Base-by-base conservation (phyloP, 768 basidiomycete genomes). In the Podaxis sp. region DNA sequence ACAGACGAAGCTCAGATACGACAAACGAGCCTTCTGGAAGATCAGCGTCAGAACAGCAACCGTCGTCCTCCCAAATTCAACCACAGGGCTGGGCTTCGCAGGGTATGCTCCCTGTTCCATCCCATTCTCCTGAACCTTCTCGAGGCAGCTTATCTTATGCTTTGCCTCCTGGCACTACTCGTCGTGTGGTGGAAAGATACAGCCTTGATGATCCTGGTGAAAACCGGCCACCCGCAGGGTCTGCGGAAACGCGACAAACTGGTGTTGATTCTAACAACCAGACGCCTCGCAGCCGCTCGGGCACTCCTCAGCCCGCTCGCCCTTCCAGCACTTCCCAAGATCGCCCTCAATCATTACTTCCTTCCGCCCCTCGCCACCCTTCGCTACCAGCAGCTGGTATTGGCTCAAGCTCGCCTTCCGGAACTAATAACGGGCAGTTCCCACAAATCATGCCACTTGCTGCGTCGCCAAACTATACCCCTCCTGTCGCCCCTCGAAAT, bases 401-500 rank as follows among this genome's bases (percentile, higher is more conserved):
- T 44, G 61, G 61, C 42, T 62, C 61, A 55, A 64, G 63, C 48
- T 51, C 63, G 26, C 53, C 67, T 49, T 62, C 67, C 7, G 62
- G 53, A 63, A 42, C 57, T 8, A 60, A 33, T 58, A 70, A 67
- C 48, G 68, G 69, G 49, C 71, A 69, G 64, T 71, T 70, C 69
- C 80, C 67, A 19, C 80, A 85, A 42, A 81, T 83, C 57, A 84
- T 86, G 70, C 84, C 85, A 33, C 74, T 88, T 51, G 82, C 85
- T 22, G 80, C 84, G 12, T 82, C 84, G 13, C 85, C 85, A 59
- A 77, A 81, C 15, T 88, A 87, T 71, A 79, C 79, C 36, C 85
- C 88, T 22, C 86, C 89, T 42, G 80, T 92, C 52, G 85, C 91
- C 1, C 80, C 87, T 0, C 87, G 79, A 59, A 84, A 85, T 60